Base-by-base conservation (phyloP, 495 filamentous ascomycete genomes). In the Penicillium ucsense region DNA sequence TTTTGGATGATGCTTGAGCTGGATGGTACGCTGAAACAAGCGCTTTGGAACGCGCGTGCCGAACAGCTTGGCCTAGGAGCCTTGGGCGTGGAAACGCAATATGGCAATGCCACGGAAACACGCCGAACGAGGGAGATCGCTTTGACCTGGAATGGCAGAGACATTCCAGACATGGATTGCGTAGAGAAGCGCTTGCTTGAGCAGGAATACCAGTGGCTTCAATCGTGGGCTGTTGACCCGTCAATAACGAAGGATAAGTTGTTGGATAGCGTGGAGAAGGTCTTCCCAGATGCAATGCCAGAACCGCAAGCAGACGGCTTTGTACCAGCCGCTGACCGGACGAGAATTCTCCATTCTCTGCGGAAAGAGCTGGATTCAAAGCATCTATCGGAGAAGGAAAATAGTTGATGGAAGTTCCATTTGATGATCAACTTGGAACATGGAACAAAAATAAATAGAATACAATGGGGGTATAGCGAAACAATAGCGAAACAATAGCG, bases 61-160 rank as follows among this genome's bases (percentile, higher is more conserved):
- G 78, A 78, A 49, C 70, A 75, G 47, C 63, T 81, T 46, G 85
- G 86, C 5, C 61, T 90, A 38, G 77, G 74, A 48, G 76, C 74
- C 8, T 52, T 90, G 48, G 81, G 79, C 0, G 80, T 88, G 27
- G 76, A 75, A 41, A 64, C 73, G 42, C 61, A 71, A 49, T 79
- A 86, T 60, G 55, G 51, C n/a, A 32, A 43, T 27, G 11, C 32
- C 27, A 32, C 31, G 8, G 43, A 6, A 5, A 20, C 36, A 35
- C 8, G 50, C 34, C 4, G 51, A 54, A 41, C 35, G 29, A 55
- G 61, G 37, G 59, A 69, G 46, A 56, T 82, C 36, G 60, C 72
- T 0, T 60, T 85, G 52, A 80, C 75, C 2, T 81, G 77, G 74
- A 75, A 77, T 56, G 82, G 80, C 10, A 64, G 62, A 63, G 76